A percentile compares a stretch with the other conserved stretches of the same genome.
Conservation (phyloP, 306 rosid species). For the Lagenaria siceraria region DNA sequence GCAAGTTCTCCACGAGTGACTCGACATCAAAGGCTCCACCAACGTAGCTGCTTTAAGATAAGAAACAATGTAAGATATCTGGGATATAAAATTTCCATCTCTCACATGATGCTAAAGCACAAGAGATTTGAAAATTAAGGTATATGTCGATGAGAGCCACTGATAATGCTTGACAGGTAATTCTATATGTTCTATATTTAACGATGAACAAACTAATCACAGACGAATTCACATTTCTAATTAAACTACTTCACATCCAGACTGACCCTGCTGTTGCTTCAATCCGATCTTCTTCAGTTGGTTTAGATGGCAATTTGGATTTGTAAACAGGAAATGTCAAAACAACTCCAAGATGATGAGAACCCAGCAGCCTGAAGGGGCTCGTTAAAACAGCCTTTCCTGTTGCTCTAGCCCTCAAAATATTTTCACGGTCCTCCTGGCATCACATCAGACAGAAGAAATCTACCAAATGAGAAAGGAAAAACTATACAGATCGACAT, state of each 20-base stretch:
- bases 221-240: background rate
- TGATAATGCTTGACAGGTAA: background rate
- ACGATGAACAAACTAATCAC: background rate
- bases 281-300: constrained; percentile 55
- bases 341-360: constrained; percentile 99
- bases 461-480: background rate
- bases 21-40: constrained; percentile 98
- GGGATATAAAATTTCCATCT: constrained; percentile 8
- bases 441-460: constrained; percentile 7
- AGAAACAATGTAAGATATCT: constrained; percentile 15
- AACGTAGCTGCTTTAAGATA: constrained; percentile 47
- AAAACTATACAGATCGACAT: background rate
- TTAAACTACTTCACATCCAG: background rate
- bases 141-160: background rate
- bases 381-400: constrained; percentile 98
- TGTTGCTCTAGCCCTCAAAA: constrained; percentile 91
- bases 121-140: background rate
- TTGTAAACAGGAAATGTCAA: constrained; percentile 96
- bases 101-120: constrained; percentile 2
- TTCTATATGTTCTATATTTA: background rate
- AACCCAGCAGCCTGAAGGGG: constrained; percentile 76
- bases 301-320: constrained; percentile 57
- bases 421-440: constrained; percentile 96
- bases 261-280: constrained; percentile 90
- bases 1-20: constrained; percentile 96